Evolutionary conservation across 768 basidiomycete genomes (phyloP), one percentile per base, ranked within the genome.

Genomic region (Daedaleopsis sinensis): DNA sequence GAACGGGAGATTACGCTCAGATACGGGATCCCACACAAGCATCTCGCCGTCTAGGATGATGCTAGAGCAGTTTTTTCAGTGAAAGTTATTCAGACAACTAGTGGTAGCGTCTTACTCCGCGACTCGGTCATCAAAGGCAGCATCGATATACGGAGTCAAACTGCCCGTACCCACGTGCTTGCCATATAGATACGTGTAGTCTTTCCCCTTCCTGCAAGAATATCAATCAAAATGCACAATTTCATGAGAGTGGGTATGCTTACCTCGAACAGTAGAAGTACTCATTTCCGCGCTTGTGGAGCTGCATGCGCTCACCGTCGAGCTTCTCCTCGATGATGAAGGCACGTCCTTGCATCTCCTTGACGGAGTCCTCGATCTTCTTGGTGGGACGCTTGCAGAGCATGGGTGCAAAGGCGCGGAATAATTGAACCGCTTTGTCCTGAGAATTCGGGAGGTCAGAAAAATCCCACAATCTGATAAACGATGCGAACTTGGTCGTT

Each of bases 271-370:
- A 96, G 68, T 96, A 98, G 66, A 89, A 92, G 70, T 92, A 98
- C 70, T 93, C 88, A 61, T 92, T 90, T 0, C 93, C 94, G 51
- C 91, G 82, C 73, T 93, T 98, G 70, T 99, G 97, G 58, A 99
- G 66, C 72, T 98, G 97, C 76, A 99, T 94, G 37, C 97, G 80
- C 73, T 99, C 97, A 2, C 97, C 97, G 67, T 99, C 97, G 2
- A 98, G 81, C 72, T 98, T 99, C 77, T 99, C 97, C 72, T 99
- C 97, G 39, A 99, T 90, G 63, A 94, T 77, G 70, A 99, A 99
- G 46, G 86, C 83, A 8, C 79, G 73, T 10, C 86, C 85, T 19
- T 84, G 84, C 89, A 99, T 96, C 59, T 89, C 84, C 66, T 88
- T 91, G 51, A 96, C 86, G 0, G 94, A 86, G 27, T 93, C 90